Conservation (phyloP, 768 basidiomycete genomes). For the Leccinum uliginosum region DNA sequence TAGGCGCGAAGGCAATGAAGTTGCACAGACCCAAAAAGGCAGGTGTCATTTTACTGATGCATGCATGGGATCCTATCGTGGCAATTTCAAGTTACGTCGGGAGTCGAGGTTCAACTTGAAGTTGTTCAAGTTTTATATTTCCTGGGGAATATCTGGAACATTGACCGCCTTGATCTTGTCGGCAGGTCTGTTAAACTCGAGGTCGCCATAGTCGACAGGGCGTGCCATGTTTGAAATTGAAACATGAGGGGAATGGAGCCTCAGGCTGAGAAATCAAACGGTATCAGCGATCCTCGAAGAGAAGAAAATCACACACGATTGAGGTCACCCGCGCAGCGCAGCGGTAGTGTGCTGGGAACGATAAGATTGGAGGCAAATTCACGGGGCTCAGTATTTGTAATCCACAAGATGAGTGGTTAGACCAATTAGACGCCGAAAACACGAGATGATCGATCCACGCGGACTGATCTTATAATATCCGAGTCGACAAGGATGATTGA, state of each 20-base stretch:
- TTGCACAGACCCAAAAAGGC: too few species aligned
- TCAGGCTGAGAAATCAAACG: neutral
- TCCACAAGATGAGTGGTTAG: neutral
- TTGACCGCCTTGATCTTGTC: conserved; percentile 38
- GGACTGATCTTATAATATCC: conserved; percentile 6
- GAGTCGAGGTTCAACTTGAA: too few species aligned
- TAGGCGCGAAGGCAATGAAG: too few species aligned
- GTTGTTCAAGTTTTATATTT: too few species aligned
- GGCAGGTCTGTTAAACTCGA: conserved; percentile 35
- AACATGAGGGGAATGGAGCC: neutral
- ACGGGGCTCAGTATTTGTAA: neutral
- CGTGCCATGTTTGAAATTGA: conserved; percentile 17
- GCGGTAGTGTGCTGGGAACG: neutral
- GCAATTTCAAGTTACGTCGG: too few species aligned
- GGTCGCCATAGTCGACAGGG: conserved; percentile 27
- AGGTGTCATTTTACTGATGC: too few species aligned
- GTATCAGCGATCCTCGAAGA: neutral
- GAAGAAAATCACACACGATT: neutral
- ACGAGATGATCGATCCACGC: neutral
- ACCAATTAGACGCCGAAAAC: neutral
- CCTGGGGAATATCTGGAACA: conserved; percentile 28
- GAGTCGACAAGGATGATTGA: neutral
- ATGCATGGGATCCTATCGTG: too few species aligned
- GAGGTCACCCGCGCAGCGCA: neutral
- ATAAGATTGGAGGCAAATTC: conserved; percentile 1